Percentiles rank a stretch among this genome's conserved stretches.
Evolutionary conservation across 345 rosid species (phyloP).

Genomic region (Lepidium sativum): DNA sequence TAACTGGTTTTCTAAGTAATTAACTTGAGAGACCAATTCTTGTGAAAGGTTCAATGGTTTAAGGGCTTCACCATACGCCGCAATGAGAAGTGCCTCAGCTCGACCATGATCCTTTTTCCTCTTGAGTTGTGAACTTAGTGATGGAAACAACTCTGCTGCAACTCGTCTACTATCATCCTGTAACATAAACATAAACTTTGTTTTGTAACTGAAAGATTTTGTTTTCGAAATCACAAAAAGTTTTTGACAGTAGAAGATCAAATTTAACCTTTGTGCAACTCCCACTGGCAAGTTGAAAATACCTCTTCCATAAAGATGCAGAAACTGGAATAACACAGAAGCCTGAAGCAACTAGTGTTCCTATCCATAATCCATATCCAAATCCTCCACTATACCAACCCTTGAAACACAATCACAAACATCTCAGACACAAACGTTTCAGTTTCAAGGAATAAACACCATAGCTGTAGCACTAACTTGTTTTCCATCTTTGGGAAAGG

Average conservation of each 20-base stretch:
- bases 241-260: background rate
- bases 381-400: slow-evolving; percentile 98
- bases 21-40: slow-evolving; percentile 7
- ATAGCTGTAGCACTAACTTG: slow-evolving; percentile 30
- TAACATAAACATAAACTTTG: background rate
- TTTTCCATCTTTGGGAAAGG: slow-evolving; percentile 78
- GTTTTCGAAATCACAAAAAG: background rate
- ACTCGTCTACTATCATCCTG: slow-evolving; percentile 86
- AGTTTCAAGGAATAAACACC: background rate
- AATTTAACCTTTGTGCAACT: slow-evolving; percentile 42
- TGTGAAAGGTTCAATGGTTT: slow-evolving; percentile 26
- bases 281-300: slow-evolving; percentile 48
- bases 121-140: slow-evolving; percentile 44
- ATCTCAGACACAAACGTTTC: background rate
- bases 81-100: slow-evolving; percentile 86
- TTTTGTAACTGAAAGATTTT: background rate
- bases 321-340: slow-evolving; percentile 80
- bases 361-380: slow-evolving; percentile 87
- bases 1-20: slow-evolving; percentile 10
- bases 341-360: slow-evolving; percentile 78
- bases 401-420: slow-evolving; percentile 18
- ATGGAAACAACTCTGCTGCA: slow-evolving; percentile 68
- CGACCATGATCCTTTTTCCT: slow-evolving; percentile 93
- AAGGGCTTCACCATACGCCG: slow-evolving; percentile 63
- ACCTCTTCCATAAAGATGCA: slow-evolving; percentile 65